Evolutionary conservation across 805 yeast genomes (phyloP).

Genomic region (Candida methanosorbosa): DNA sequence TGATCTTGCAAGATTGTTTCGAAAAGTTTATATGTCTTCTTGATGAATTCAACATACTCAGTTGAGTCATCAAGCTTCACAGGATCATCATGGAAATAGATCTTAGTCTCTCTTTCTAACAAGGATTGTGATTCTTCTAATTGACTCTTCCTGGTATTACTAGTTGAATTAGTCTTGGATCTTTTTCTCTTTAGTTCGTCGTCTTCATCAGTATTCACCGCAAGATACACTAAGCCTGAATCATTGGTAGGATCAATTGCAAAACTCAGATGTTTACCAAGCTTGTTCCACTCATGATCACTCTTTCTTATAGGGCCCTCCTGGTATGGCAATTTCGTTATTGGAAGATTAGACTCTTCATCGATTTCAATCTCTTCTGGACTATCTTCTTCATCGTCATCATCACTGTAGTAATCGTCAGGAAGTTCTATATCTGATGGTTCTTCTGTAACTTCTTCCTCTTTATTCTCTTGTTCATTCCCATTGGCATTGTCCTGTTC

Average conservation of each 20-base stretch:
- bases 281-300: slow-evolving; percentile 23
- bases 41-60: slow-evolving; percentile 38
- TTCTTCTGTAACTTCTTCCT: too few species aligned
- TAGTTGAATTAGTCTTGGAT: too few species aligned
- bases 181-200: too few species aligned
- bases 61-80: slow-evolving; percentile 30
- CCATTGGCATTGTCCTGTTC: too few species aligned
- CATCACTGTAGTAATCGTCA: too few species aligned
- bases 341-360: slow-evolving; percentile 14
- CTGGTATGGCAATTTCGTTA: slow-evolving; percentile 24
- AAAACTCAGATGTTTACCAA: slow-evolving; percentile 31
- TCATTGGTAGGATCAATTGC: slow-evolving; percentile 36
- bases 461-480: too few species aligned
- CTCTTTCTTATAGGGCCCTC: slow-evolving; percentile 23
- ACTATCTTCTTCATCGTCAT: too few species aligned
- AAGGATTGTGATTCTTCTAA: slow-evolving; percentile 23
- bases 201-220: slow-evolving; percentile 13
- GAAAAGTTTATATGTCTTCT: slow-evolving; percentile 41
- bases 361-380: slow-evolving; percentile 17
- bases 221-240: slow-evolving; percentile 31
- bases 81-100: slow-evolving; percentile 29
- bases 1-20: slow-evolving; percentile 39
- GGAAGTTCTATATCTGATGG: too few species aligned
- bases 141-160: slow-evolving; percentile 1
- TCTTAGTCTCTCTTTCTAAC: slow-evolving; percentile 19